Evolutionary conservation across 129 eudicot species (phyloP).

Genomic region (Saposhnikovia divaricata): DNA sequence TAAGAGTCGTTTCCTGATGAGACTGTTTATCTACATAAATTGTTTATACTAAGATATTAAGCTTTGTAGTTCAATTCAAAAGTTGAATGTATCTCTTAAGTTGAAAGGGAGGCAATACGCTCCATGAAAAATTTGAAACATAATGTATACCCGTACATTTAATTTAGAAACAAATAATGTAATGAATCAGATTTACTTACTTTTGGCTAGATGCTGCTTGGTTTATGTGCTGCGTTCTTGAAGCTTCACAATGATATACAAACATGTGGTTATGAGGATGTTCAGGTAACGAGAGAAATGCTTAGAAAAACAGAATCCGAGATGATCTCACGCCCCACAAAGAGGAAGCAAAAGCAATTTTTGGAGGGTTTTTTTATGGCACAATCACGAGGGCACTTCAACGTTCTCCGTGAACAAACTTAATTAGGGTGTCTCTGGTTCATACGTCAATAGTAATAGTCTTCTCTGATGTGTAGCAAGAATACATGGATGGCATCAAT

Average conservation of each 20-base stretch:
- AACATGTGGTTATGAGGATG: constrained; percentile 82
- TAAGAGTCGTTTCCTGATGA: not conserved
- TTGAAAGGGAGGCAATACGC: not conserved
- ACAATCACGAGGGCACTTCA: constrained; percentile 28
- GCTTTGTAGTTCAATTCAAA: not conserved
- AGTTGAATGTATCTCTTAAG: not conserved
- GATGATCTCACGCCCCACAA: constrained; percentile 27
- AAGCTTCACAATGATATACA: constrained; percentile 74
- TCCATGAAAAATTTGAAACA: not conserved
- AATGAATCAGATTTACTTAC: not conserved
- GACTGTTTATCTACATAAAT: not conserved
- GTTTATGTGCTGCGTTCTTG: constrained; percentile 51
- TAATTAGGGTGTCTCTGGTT: constrained; percentile 14
- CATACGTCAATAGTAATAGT: constrained; percentile 7
- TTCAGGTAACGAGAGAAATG: constrained; percentile 93
- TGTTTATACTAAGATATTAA: not conserved
- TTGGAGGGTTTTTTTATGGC: constrained; percentile 58
- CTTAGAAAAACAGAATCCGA: constrained; percentile 65
- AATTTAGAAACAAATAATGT: not conserved
- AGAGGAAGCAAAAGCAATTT: constrained; percentile 45
- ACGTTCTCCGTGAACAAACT: constrained; percentile 41
- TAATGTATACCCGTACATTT: not conserved
- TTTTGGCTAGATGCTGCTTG: not conserved
- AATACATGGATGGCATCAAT: constrained; percentile 21
- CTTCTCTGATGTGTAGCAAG: constrained; percentile 26